Conservation (phyloP, 306 rosid species). For the Cicer cuneatum region DNA sequence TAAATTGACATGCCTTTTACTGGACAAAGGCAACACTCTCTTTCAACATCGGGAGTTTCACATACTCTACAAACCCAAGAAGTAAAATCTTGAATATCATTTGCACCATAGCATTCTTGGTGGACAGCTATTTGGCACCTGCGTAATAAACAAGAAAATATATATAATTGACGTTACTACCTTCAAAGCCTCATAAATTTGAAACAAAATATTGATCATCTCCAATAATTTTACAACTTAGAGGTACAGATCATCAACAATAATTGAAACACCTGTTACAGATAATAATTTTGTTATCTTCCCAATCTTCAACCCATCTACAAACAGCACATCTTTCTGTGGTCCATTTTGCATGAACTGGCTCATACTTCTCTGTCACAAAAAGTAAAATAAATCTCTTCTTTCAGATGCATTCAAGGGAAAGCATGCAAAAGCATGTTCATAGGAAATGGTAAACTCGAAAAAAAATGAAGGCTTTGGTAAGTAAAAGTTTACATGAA, state of each 20-base stretch:
- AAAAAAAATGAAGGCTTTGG: slow-evolving; percentile 38
- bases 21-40: slow-evolving; percentile 99
- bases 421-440: slow-evolving; percentile 33
- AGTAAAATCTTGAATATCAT: slow-evolving; percentile 80
- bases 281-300: slow-evolving; percentile 91
- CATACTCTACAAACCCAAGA: slow-evolving; percentile 99
- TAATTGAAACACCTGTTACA: slow-evolving; percentile 77
- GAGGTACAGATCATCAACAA: slow-evolving; percentile 39
- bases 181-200: slow-evolving; percentile 17
- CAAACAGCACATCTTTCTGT: slow-evolving; percentile 97
- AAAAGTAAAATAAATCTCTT: slow-evolving; percentile 35
- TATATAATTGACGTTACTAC: slow-evolving; percentile 1
- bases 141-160: slow-evolving; percentile 38
- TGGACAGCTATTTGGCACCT: slow-evolving; percentile 99
- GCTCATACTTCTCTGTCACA: slow-evolving; percentile 84
- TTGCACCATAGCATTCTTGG: slow-evolving; percentile 98
- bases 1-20: slow-evolving; percentile 70
- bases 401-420: slow-evolving; percentile 35
- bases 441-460: slow-evolving; percentile 22
- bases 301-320: slow-evolving; percentile 99
- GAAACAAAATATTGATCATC: slow-evolving; percentile 25
- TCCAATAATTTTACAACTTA: slow-evolving; percentile 8
- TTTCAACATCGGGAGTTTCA: slow-evolving; percentile 81
- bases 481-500: slow-evolving; percentile 23
- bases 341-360: slow-evolving; percentile 87